Conservation (phyloP, 176 grass and related monocot genomes). For the Microstegium vimineum region DNA sequence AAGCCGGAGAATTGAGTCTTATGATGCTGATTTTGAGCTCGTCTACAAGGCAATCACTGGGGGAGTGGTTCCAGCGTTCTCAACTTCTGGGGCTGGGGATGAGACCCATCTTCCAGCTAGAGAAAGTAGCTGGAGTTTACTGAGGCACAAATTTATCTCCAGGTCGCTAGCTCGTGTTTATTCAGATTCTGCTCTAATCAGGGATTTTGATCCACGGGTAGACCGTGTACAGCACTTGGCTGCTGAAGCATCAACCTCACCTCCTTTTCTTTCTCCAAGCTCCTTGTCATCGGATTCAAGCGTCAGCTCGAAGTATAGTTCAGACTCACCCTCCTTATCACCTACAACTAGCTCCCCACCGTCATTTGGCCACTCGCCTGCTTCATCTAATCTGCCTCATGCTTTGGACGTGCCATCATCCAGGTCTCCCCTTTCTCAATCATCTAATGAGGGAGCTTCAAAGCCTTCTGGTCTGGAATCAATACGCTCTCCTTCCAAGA, state of each 20-base stretch:
- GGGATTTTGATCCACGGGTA: slow-evolving; percentile 48
- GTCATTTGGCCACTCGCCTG: slow-evolving; percentile 55
- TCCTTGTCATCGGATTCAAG: slow-evolving; percentile 84
- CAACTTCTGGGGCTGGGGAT: slow-evolving; percentile 50
- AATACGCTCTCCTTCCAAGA: slow-evolving; percentile 50
- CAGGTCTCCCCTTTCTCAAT: slow-evolving; percentile 63
- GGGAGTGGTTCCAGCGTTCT: slow-evolving; percentile 87
- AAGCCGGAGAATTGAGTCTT: slow-evolving; percentile 65
- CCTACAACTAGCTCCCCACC: slow-evolving; percentile 70
- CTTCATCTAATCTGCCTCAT: slow-evolving; percentile 56
- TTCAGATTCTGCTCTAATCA: slow-evolving; percentile 67
- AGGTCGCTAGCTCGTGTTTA: slow-evolving; percentile 42
- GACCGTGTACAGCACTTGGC: slow-evolving; percentile 39
- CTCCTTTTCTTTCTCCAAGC: slow-evolving; percentile 83
- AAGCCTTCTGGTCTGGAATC: slow-evolving; percentile 37
- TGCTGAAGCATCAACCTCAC: slow-evolving; percentile 56
- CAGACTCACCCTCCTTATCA: slow-evolving; percentile 84
- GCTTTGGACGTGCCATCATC: slow-evolving; percentile 50
- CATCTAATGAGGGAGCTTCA: slow-evolving; percentile 45
- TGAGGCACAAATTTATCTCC: slow-evolving; percentile 72
- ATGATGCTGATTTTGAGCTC: slow-evolving; percentile 84
- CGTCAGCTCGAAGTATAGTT: slow-evolving; percentile 82
- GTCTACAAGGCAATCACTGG: slow-evolving; percentile 77
- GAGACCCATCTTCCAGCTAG: slow-evolving; percentile 92
- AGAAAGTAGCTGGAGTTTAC: slow-evolving; percentile 80